Evolutionary conservation across 1,284 basidiomycete species (phyloP).

Genomic region (Cryptococcus sp.): DNA sequence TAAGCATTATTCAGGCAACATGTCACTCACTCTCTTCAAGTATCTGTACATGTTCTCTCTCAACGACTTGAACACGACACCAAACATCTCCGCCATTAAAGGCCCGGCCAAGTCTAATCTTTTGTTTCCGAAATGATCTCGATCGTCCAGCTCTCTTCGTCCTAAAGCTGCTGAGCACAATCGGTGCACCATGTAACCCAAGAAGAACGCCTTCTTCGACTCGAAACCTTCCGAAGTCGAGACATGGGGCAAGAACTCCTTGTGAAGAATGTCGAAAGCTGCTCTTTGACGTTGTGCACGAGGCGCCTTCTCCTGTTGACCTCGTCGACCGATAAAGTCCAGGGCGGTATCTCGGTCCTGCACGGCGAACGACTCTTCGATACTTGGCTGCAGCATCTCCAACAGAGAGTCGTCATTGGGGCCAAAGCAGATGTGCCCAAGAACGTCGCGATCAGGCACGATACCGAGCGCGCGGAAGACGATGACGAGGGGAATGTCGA

Average conservation of each 20-base stretch:
- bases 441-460: slow-evolving; percentile 94
- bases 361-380: slow-evolving; percentile 97
- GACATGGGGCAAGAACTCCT: slow-evolving; percentile 97
- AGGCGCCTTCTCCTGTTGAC: slow-evolving; percentile 90
- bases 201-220: slow-evolving; percentile 99
- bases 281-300: slow-evolving; percentile 91
- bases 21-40: slow-evolving; percentile 78
- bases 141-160: slow-evolving; percentile 93
- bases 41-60: slow-evolving; percentile 97
- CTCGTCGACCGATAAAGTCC: slow-evolving; percentile 98
- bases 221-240: slow-evolving; percentile 95
- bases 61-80: slow-evolving; percentile 95
- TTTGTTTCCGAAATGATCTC: slow-evolving; percentile 99
- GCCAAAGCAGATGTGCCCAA: slow-evolving; percentile 98
- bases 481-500: slow-evolving; percentile 98
- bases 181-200: slow-evolving; percentile 99
- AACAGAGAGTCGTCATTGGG: slow-evolving; percentile 93
- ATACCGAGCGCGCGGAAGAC: slow-evolving; percentile 98
- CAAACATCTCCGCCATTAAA: slow-evolving; percentile 89
- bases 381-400: slow-evolving; percentile 98
- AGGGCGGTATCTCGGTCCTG: slow-evolving; percentile 90
- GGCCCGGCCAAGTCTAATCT: slow-evolving; percentile 95
- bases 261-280: slow-evolving; percentile 96
- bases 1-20: background rate
- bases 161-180: slow-evolving; percentile 90